Percentiles rank a stretch among this genome's conserved stretches.
Evolutionary conservation across 768 basidiomycete genomes (phyloP).

Genomic region (Boletus pseudopeckii): DNA sequence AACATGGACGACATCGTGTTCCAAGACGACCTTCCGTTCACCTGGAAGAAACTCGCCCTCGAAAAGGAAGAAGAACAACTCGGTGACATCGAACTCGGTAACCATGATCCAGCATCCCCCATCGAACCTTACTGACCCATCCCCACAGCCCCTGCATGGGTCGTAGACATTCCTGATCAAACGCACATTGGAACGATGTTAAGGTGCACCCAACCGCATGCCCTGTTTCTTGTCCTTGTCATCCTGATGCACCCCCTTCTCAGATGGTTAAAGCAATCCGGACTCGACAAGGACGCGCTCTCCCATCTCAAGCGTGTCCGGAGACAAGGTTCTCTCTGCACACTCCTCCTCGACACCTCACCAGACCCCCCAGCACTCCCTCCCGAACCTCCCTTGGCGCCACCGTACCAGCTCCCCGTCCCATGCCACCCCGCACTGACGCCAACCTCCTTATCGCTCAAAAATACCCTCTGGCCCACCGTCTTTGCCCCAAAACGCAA

Average conservation of each 20-base stretch:
- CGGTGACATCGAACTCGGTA: conserved; percentile 44
- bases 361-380: conserved; percentile 49
- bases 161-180: conserved; percentile 66
- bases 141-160: conserved; percentile 68
- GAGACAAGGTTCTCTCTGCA: conserved; percentile 44
- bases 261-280: conserved; percentile 69
- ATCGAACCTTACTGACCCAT: background rate
- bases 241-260: background rate
- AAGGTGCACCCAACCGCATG: conserved; percentile 40
- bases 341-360: conserved; percentile 52
- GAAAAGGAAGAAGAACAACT: conserved; percentile 58
- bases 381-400: conserved; percentile 39
- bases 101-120: background rate
- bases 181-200: conserved; percentile 58
- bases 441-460: conserved; percentile 56
- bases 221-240: background rate
- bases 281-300: conserved; percentile 58
- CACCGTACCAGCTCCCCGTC: conserved; percentile 57
- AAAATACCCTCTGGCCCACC: conserved; percentile 85
- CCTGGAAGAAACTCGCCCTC: conserved; percentile 54
- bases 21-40: conserved; percentile 65
- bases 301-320: conserved; percentile 78
- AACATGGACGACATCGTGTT: conserved; percentile 47
- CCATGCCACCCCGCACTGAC: conserved; percentile 71
- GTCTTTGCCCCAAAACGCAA: conserved; percentile 67